Evolutionary conservation across 2,329 filamentous ascomycete species (phyloP), one percentile per base, ranked within the genome.

Genomic region (Podosphaera aphanis): DNA sequence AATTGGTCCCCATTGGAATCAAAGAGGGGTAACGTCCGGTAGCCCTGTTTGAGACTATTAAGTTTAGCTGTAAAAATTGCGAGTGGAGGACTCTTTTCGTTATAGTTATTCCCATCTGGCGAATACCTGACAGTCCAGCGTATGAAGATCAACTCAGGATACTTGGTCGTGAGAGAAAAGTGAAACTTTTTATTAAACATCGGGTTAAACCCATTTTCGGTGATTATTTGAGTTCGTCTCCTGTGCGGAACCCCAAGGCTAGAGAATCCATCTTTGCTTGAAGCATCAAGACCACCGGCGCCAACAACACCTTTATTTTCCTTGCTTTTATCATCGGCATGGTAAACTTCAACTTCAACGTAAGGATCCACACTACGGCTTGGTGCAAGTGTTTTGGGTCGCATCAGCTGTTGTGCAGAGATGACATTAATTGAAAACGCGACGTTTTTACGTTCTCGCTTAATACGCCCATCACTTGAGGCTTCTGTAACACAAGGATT

Each of bases 21-120:
- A 60, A 84, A 80, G 15, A 98, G 69, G 10, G 88, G 90, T 45
- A 95, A 68, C 49, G 93, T 92, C 50, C 88, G 84, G 61, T 90
- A 95, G 23, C 90, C 90, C 61, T 90, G 78, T 59, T 88, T 84
- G 37, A 95, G 71, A 58, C 79, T 92, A 64, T 71, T 78, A 44
- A 95, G 75, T 64, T 95, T 95, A 50, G 83, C 86, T 1, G 84
- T 95, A 62, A 88, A 95, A 1, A 81, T 90, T 2, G 84, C 90
- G 47, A 94, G 70, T 19, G 83, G 65, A 52, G 71, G 63, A 61
- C 72, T 60, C 55, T 69, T 63, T 50, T 77, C 77, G 48, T 73
- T 81, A 52, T 74, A 72, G 52, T 67, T 78, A 54, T 77, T 71
- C 37, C 82, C 82, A 57, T 88, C 83, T 48, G 74, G 69, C 1